Conservation (phyloP, 192 early-diverging fungal species). For the Diversispora epigaea region DNA sequence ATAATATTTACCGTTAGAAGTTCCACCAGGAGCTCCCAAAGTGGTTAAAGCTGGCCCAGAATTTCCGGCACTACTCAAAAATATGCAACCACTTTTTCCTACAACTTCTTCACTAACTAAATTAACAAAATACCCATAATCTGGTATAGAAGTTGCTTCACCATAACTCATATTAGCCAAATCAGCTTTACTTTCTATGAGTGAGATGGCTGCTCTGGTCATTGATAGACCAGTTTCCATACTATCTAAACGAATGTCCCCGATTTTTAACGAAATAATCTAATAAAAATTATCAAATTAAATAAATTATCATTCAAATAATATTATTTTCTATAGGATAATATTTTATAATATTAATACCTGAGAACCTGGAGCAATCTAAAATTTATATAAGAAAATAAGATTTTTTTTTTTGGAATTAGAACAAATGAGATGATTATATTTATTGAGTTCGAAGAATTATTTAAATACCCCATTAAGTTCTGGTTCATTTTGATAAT, state of each 20-base stretch:
- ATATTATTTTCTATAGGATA: neutral
- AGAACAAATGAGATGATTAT: neutral
- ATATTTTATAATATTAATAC: neutral
- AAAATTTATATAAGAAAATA: slow-evolving; percentile 9
- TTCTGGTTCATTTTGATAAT: slow-evolving; percentile 81
- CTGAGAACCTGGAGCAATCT: slow-evolving; percentile 91
- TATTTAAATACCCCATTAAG: slow-evolving; percentile 70
- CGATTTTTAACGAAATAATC: slow-evolving; percentile 91
- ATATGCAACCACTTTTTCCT: slow-evolving; percentile 77
- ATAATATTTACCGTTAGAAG: slow-evolving; percentile 47
- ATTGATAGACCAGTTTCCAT: slow-evolving; percentile 86
- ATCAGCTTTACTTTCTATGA: slow-evolving; percentile 65
- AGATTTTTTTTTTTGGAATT: neutral
- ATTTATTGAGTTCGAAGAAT: neutral
- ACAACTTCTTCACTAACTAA: slow-evolving; percentile 80
- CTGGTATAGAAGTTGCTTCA: slow-evolving; percentile 70
- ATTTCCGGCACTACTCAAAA: slow-evolving; percentile 91
- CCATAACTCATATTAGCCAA: slow-evolving; percentile 89
- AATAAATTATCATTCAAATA: neutral
- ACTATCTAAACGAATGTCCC: slow-evolving; percentile 69
- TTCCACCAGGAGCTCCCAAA: slow-evolving; percentile 80
- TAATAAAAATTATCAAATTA: neutral
- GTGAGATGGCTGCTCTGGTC: slow-evolving; percentile 76
- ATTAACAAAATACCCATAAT: slow-evolving; percentile 79
- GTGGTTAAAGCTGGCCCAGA: slow-evolving; percentile 87